Conservation (phyloP, 108 stramenopile genomes). For the Pseudonitzschia multiseries region DNA sequence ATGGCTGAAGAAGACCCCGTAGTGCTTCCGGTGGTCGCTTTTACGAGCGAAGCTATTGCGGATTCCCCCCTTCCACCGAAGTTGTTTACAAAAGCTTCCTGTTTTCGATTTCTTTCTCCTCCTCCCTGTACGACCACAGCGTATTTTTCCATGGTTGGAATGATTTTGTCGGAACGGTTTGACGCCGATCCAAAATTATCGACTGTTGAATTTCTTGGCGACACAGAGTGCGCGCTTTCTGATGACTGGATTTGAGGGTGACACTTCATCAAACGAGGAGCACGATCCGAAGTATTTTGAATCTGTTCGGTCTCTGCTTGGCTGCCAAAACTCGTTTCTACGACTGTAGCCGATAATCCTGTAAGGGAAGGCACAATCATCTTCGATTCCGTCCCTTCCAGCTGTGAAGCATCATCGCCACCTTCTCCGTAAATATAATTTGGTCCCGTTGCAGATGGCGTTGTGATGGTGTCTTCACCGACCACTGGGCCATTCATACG, state of each 20-base stretch:
- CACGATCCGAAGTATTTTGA: neutral
- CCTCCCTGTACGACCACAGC: neutral
- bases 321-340: neutral
- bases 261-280: neutral
- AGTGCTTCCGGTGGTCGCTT: neutral
- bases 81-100: neutral
- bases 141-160: neutral
- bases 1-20: neutral
- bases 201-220: neutral
- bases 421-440: neutral
- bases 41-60: neutral
- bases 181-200: neutral
- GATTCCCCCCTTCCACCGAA: constrained; percentile 1
- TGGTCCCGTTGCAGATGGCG: neutral
- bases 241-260: neutral
- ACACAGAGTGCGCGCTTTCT: neutral
- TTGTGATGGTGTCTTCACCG: neutral
- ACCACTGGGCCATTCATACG: neutral
- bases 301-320: neutral
- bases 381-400: neutral
- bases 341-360: neutral
- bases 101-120: neutral
- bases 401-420: neutral
- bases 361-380: neutral
- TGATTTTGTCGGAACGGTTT: neutral